Base-by-base conservation (phyloP, 2,329 filamentous ascomycete species). In the Corniculantispora saksenae region DNA sequence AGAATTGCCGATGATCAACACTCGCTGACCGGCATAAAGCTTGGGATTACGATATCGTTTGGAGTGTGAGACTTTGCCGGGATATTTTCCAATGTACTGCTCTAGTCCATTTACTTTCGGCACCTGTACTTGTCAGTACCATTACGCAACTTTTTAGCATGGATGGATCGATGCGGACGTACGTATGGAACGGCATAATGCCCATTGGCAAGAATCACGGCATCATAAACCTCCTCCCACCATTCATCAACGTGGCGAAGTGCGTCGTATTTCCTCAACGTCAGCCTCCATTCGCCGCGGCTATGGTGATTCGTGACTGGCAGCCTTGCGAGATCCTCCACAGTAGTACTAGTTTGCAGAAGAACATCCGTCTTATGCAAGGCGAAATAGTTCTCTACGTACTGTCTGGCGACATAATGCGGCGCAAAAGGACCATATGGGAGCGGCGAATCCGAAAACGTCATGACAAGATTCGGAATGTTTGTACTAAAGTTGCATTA, bases 381-480 rank as follows among this genome's bases (percentile, higher is more conserved):
- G 0, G 85, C 81, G 67, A 87, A 84, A 67, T 87, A 87, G 38
- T 80, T 81, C 63, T 86, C 81, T 3, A 88, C 78, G 63, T 86
- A 87, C 68, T 86, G 83, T 2, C 81, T 79, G 0, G 85, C 81
- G 0, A 87, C 73, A 66, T 82, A 79, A 68, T 87, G 84, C 0
- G 84, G 84, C 15, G 80, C 81, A 68, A 86, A 87, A 0, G 84
- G 83, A 0, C 84, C 84, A 64, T 86, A 86, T 0, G 84, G 75
- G 67, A 87, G 86, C 0, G 76, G 76, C 1, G 74, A 55, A 65
- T 86, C 84, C 0, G 84, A 86, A 67, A 86, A 85, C 5, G 76
- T 80, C 84, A 86, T 86, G 25, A 83, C 83, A 40, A 86, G 81
- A 47, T 83, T 80, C 0, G 84, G 84, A 0, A 87, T 83, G 57